These are phyloP conservation scores for Pseudogymnoascus sp. DNA, from an alignment of 2,329 filamentous ascomycete genomes.

Conservation along the genomic window DNA sequence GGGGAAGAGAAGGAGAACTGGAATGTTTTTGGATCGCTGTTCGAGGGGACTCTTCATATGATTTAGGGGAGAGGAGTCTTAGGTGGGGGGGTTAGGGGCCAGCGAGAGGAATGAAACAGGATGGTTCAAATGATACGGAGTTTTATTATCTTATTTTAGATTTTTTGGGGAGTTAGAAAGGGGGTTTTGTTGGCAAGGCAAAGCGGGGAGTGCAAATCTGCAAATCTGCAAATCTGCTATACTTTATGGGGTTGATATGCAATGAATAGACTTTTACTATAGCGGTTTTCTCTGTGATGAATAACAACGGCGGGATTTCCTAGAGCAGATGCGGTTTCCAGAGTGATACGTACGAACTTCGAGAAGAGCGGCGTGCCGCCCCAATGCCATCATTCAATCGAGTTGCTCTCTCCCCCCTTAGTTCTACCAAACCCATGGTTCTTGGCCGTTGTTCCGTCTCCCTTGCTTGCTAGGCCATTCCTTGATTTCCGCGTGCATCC, in stretches of 20 bases:
- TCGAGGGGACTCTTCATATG: neutral
- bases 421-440: neutral
- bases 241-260: neutral
- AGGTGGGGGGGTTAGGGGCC: neutral
- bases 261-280: neutral
- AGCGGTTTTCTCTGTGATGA: neutral
- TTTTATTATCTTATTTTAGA: neutral
- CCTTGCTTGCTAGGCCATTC: neutral
- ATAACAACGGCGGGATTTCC: neutral
- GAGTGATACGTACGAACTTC: neutral
- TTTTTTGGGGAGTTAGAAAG: neutral
- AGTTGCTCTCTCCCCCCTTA: neutral
- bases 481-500: neutral
- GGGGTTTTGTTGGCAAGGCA: neutral
- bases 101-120: constrained; percentile 2
- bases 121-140: neutral
- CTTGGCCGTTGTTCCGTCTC: neutral
- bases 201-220: neutral
- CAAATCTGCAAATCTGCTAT: neutral
- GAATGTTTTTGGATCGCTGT: constrained; percentile 5
- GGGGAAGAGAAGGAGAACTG: neutral
- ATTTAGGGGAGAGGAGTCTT: neutral
- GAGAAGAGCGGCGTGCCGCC: neutral
- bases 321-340: too few species aligned
- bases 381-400: neutral